phyloP scores from a whole-genome alignment of 2,329 filamentous ascomycete genomes.

The Chalaropsis thielavioides region DNA sequence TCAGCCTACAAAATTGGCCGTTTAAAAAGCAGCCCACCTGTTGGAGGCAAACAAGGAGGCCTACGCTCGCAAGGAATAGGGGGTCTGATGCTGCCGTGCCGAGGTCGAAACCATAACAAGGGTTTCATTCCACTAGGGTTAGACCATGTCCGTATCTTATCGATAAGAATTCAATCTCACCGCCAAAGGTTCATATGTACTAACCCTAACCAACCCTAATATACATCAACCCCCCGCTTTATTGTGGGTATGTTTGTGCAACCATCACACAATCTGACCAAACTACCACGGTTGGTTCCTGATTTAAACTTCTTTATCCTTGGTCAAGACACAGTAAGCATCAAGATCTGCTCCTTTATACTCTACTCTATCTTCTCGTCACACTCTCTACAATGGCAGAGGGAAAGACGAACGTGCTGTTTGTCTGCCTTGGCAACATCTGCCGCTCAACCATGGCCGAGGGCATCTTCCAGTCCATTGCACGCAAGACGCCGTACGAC shows the following conservation, averaged over 20 bases:
- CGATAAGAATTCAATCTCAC: not conserved
- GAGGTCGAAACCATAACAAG: not conserved
- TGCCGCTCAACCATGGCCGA: conserved; percentile 92
- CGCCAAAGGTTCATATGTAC: not conserved
- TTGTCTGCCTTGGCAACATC: conserved; percentile 95
- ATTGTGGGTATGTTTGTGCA: not conserved
- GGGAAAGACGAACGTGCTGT: conserved; percentile 54
- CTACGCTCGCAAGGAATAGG: not conserved
- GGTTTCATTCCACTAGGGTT: not conserved
- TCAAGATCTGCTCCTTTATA: not conserved
- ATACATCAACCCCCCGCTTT: not conserved
- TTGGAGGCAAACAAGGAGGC: not conserved
- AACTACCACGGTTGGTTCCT: not conserved
- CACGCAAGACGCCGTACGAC: conserved; percentile 44
- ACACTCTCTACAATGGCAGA: not conserved
- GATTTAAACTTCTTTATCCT: not conserved
- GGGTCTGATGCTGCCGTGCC: not conserved
- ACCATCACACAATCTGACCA: not conserved
- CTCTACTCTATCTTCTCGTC: not conserved
- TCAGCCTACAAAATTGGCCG: conserved; percentile 1
- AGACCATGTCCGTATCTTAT: not conserved
- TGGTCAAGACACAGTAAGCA: not conserved
- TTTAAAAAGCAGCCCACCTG: not conserved
- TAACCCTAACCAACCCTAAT: not conserved
- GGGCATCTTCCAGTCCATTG: conserved; percentile 69